Conservation (phyloP, 1,284 basidiomycete species). For the Grifola frondosa region DNA sequence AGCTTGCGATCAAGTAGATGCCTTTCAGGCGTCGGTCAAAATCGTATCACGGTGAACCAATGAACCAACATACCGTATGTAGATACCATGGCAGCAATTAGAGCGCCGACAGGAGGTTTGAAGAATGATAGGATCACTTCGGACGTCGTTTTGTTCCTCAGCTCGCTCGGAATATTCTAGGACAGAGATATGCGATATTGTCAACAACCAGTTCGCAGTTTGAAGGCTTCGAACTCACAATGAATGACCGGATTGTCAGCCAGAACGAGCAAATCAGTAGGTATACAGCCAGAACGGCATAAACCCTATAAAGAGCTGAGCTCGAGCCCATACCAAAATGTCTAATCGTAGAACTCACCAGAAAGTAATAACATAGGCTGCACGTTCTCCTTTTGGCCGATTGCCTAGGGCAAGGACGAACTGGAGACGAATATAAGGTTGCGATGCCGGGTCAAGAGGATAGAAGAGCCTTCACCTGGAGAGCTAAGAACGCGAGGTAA, state of each 20-base stretch:
- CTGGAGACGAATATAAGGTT: slow-evolving; percentile 32
- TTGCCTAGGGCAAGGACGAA: slow-evolving; percentile 96
- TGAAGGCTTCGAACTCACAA: slow-evolving; percentile 42
- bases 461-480: slow-evolving; percentile 52
- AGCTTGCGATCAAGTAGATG: slow-evolving; percentile 81
- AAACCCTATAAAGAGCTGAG: slow-evolving; percentile 54
- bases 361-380: slow-evolving; percentile 80
- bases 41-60: not conserved
- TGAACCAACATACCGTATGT: slow-evolving; percentile 60
- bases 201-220: not conserved
- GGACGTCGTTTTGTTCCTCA: slow-evolving; percentile 47
- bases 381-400: slow-evolving; percentile 90
- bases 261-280: slow-evolving; percentile 84
- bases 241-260: slow-evolving; percentile 78
- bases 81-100: slow-evolving; percentile 86
- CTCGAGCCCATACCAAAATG: not conserved
- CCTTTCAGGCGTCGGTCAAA: not conserved
- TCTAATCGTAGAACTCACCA: slow-evolving; percentile 45
- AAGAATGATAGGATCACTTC: slow-evolving; percentile 61
- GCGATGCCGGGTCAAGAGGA: not conserved
- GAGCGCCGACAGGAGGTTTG: slow-evolving; percentile 73
- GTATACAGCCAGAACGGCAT: slow-evolving; percentile 77
- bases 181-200: not conserved
- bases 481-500: slow-evolving; percentile 81
- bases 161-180: slow-evolving; percentile 55